Conservation (phyloP, 1,139 yeast genomes). For the Scheffersomyces quercinus region DNA sequence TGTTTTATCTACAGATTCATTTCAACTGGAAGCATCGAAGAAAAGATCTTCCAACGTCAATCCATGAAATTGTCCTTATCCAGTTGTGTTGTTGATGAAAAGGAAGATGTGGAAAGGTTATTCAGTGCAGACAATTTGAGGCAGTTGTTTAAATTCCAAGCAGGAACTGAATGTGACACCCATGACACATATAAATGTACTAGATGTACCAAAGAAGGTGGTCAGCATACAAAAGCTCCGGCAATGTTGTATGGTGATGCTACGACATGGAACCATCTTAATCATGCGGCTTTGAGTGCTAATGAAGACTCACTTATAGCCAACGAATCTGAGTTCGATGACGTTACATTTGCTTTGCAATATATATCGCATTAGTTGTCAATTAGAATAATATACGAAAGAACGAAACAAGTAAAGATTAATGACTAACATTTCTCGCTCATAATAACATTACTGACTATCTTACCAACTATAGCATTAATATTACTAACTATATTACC, state of each 20-base stretch:
- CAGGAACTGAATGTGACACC: constrained; percentile 78
- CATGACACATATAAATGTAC: constrained; percentile 91
- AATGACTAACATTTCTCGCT: no score
- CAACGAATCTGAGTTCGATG: constrained; percentile 68
- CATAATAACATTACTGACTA: no score
- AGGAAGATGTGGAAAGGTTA: constrained; percentile 89
- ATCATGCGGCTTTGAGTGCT: constrained; percentile 55
- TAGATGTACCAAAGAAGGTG: constrained; percentile 60
- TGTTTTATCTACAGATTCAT: constrained; percentile 93
- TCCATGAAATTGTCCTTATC: constrained; percentile 93
- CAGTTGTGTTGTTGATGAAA: constrained; percentile 96
- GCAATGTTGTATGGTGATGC: constrained; percentile 98
- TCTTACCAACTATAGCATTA: no score
- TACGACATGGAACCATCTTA: constrained; percentile 94
- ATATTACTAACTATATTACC: no score
- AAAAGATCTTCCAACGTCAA: constrained; percentile 93
- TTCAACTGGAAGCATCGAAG: constrained; percentile 94
- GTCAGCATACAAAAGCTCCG: constrained; percentile 65
- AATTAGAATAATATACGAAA: background rate
- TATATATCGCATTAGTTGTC: constrained; percentile 69
- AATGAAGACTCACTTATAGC: constrained; percentile 78
- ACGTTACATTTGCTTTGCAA: constrained; percentile 87
- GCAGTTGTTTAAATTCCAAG: constrained; percentile 72
- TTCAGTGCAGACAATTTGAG: constrained; percentile 81
- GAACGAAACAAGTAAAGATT: no score